Percentiles rank a stretch among this genome's conserved stretches.
Conservation (phyloP, 352 stramenopile species). For the Globisporangium megalacanthum region DNA sequence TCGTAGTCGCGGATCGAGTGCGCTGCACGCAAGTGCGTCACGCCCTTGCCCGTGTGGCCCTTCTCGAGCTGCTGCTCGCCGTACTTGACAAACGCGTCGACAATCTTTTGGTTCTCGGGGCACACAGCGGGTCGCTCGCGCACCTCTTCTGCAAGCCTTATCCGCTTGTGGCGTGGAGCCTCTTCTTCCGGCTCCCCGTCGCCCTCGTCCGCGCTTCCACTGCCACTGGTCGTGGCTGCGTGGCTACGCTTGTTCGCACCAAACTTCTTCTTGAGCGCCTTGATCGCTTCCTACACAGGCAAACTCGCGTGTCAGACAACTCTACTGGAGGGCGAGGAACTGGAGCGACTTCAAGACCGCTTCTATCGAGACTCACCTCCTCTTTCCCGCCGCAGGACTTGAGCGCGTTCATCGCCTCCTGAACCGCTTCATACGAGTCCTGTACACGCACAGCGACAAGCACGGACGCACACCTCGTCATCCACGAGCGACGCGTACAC, state of each 20-base stretch:
- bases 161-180: slow-evolving; percentile 50
- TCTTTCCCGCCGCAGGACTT: slow-evolving; percentile 28
- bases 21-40: slow-evolving; percentile 64
- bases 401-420: slow-evolving; percentile 23
- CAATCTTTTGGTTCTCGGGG: slow-evolving; percentile 64
- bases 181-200: slow-evolving; percentile 17
- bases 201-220: neutral
- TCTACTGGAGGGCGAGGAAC: neutral
- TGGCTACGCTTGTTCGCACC: slow-evolving; percentile 13
- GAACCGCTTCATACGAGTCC: slow-evolving; percentile 33
- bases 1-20: slow-evolving; percentile 48
- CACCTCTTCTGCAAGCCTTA: slow-evolving; percentile 48
- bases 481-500: no score
- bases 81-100: slow-evolving; percentile 67
- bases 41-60: slow-evolving; percentile 71
- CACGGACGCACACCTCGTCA: neutral
- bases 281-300: slow-evolving; percentile 16
- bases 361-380: slow-evolving; percentile 8
- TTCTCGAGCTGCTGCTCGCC: slow-evolving; percentile 46
- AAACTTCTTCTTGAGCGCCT: slow-evolving; percentile 30
- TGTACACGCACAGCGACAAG: slow-evolving; percentile 9
- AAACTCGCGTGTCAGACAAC: neutral
- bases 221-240: slow-evolving; percentile 8
- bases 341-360: neutral
- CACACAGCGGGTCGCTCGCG: slow-evolving; percentile 35